Evolutionary conservation across 768 basidiomycete genomes (phyloP).

Genomic region (Tulasnella sp.): DNA sequence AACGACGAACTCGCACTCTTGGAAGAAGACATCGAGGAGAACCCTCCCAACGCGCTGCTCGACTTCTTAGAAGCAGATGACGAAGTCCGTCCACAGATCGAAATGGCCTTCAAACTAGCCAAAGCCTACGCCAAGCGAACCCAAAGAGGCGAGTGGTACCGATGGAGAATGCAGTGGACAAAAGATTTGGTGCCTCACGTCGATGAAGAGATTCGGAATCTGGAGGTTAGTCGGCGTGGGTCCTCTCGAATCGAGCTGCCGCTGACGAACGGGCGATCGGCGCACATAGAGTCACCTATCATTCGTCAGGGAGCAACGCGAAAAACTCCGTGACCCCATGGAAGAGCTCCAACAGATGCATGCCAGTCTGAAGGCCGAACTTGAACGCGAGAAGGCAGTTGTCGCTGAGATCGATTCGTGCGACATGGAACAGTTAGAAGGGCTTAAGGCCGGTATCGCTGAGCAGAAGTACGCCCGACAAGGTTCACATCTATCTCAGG

Average conservation of each 20-base stretch:
- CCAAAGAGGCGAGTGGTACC: conserved; percentile 18
- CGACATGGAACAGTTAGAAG: conserved; percentile 24
- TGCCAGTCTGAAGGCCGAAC: conserved; percentile 9
- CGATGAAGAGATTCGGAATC: conserved; percentile 3
- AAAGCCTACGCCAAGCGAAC: conserved; percentile 24
- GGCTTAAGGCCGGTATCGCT: conserved; percentile 19
- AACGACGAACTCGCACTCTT: conserved; percentile 19
- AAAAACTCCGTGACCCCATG: conserved; percentile 16
- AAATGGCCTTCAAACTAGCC: conserved; percentile 17
- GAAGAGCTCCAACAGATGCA: conserved; percentile 21
- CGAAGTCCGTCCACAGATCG: conserved; percentile 18
- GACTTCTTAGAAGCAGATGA: conserved; percentile 23
- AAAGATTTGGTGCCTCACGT: conserved; percentile 24
- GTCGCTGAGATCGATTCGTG: conserved; percentile 26
- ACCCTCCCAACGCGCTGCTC: conserved; percentile 15
- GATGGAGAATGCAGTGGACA: conserved; percentile 22
- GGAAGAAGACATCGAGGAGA: conserved; percentile 26
- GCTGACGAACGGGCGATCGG: not conserved
- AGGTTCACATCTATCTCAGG: not conserved
- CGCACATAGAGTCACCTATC: not conserved
- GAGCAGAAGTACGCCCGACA: conserved; percentile 20
- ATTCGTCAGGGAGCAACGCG: conserved; percentile 16
- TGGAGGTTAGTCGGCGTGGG: conserved; percentile 8
- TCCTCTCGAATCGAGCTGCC: not conserved
- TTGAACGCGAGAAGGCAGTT: conserved; percentile 15